Evolutionary conservation across 768 basidiomycete species (phyloP), one percentile per base, ranked within the genome.

Genomic region (Gloeophyllum trabeum): DNA sequence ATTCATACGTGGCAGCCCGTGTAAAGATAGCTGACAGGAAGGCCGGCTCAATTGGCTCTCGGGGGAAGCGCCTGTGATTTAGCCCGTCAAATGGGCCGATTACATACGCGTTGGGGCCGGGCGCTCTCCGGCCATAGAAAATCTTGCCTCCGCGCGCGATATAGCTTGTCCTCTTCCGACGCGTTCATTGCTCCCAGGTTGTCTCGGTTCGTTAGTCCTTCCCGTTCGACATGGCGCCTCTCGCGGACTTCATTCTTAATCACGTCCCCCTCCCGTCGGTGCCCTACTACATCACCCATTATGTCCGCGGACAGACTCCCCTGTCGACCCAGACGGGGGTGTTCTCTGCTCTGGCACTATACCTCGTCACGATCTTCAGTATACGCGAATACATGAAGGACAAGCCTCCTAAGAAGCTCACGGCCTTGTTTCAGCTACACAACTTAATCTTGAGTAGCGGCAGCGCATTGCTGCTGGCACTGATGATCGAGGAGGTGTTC

Each of bases 401-500:
- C 58, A 70, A 71, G 39, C 65, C 73, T 52, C 71, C 91, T 6
- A 69, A 73, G 53, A 83, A 79, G 64, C 79, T 96, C 54, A 88
- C 81, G 47, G 61, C 71, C 44, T 71, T 90, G 43, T 97, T 97
- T 67, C 88, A 90, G 63, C 55, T 73, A 30, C 96, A 99, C 67
- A 99, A 99, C 61, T 66, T 90, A 47, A 63, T 96, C 60, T 75
- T 99, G 48, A 87, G 87, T 48, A 57, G 69, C 37, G 93, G 92
- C 24, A 93, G 89, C 46, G 67, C 72, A n/a, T 61, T 97, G 32
- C 69, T 99, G 22, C 76, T 99, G 30, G 68, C 67, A n/a, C 69
- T 96, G 24, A 93, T 96, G 76, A 59, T 87, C 24, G 93, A 98
- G 61, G 93, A 97, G 64, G 83, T 96, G 37, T 41, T 82, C 6